These are phyloP conservation scores for Anthoceros angustus DNA, from an alignment of 225 moss, liverwort and hornwort genomes.

Conservation along the genomic window DNA sequence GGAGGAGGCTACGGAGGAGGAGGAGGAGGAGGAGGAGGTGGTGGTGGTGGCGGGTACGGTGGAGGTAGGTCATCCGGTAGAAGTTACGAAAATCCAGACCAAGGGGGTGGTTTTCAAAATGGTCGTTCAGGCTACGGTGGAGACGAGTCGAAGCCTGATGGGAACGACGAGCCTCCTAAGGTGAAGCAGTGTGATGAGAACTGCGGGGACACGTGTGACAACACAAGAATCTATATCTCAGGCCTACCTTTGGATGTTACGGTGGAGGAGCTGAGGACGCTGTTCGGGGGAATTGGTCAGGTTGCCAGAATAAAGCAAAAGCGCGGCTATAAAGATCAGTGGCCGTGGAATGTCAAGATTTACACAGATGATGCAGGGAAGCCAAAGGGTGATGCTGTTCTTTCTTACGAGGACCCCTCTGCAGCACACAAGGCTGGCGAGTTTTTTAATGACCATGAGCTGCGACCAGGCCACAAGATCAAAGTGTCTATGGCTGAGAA, in stretches of 20 bases:
- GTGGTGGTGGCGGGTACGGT: slow-evolving; percentile 17
- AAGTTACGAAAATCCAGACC: slow-evolving; percentile 37
- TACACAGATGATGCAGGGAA: slow-evolving; percentile 71
- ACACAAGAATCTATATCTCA: slow-evolving; percentile 88
- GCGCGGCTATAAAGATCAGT: slow-evolving; percentile 97
- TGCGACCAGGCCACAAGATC: slow-evolving; percentile 70
- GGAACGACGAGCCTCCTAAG: slow-evolving; percentile 18
- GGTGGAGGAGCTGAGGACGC: slow-evolving; percentile 68
- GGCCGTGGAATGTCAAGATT: slow-evolving; percentile 98
- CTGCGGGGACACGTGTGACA: slow-evolving; percentile 77
- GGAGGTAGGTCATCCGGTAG: slow-evolving; percentile 13
- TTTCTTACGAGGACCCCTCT: slow-evolving; percentile 88
- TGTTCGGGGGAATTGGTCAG: slow-evolving; percentile 96
- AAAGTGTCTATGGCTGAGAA: slow-evolving; percentile 95
- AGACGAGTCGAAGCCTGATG: slow-evolving; percentile 29
- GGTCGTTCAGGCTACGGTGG: slow-evolving; percentile 31
- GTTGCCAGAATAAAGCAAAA: slow-evolving; percentile 98
- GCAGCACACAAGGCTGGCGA: slow-evolving; percentile 90
- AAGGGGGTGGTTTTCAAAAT: slow-evolving; percentile 33
- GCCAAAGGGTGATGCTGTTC: slow-evolving; percentile 83
- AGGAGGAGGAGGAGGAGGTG: slow-evolving; percentile 14
- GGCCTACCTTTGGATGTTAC: slow-evolving; percentile 70
- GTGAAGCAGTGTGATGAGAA: slow-evolving; percentile 97
- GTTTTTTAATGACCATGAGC: slow-evolving; percentile 72
- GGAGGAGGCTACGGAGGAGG: slow-evolving; percentile 30